Evolutionary conservation across 306 rosid genomes (phyloP).

Genomic region (Geum urbanum): DNA sequence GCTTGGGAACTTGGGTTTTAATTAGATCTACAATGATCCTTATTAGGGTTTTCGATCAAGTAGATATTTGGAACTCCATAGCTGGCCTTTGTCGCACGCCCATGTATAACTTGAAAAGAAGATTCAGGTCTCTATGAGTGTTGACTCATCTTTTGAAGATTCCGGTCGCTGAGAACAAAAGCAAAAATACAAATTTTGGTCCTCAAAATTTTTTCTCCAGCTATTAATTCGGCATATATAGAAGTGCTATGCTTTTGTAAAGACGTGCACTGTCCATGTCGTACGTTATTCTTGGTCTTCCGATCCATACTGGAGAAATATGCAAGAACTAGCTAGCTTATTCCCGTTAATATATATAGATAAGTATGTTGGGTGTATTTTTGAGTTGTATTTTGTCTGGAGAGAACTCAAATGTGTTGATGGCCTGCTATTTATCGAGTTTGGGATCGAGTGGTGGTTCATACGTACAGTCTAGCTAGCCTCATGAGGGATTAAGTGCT

Average conservation of each 20-base stretch:
- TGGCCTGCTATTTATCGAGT: not conserved
- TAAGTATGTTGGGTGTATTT: not conserved
- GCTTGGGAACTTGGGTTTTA: not conserved
- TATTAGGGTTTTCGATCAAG: not conserved
- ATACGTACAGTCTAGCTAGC: not conserved
- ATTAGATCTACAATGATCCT: not conserved
- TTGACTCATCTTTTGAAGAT: not conserved
- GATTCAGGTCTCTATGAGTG: not conserved
- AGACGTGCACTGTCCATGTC: not conserved
- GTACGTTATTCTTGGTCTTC: not conserved
- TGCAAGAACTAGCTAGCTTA: not conserved
- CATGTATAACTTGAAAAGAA: not conserved
- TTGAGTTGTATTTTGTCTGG: not conserved
- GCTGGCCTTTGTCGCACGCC: not conserved
- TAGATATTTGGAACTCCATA: no score
- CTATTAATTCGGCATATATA: not conserved
- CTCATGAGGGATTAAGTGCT: not conserved
- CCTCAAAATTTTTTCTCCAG: not conserved
- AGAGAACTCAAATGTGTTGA: not conserved
- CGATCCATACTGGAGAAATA: not conserved
- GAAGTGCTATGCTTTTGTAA: not conserved
- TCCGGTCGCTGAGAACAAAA: not conserved
- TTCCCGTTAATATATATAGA: not conserved
- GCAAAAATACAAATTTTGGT: not conserved
- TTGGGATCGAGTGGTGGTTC: not conserved